Conservation (phyloP, 768 basidiomycete species). For the Tylopilus rubrobrunneus region DNA sequence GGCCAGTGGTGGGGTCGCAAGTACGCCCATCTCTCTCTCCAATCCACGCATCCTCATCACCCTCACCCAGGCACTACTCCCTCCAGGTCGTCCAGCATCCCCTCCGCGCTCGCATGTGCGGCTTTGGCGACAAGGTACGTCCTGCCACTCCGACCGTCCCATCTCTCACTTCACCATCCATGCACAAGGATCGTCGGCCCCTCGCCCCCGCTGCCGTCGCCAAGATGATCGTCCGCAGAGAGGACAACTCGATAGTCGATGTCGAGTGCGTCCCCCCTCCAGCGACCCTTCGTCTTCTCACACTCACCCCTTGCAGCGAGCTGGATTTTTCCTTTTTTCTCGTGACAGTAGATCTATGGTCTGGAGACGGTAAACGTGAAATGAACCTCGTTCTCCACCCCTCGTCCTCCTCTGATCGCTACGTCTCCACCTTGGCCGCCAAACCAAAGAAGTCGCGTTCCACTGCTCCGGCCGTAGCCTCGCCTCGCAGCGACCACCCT, state of each 20-base stretch:
- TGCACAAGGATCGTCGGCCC: slow-evolving; percentile 78
- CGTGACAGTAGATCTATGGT: slow-evolving; percentile 92
- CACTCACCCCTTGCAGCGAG: slow-evolving; percentile 46
- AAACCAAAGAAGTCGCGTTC: slow-evolving; percentile 35
- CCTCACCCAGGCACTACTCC: slow-evolving; percentile 63
- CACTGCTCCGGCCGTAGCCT: slow-evolving; percentile 34
- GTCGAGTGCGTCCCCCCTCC: slow-evolving; percentile 57
- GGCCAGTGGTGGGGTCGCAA: slow-evolving; percentile 64
- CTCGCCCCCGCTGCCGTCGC: slow-evolving; percentile 88
- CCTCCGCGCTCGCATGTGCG: slow-evolving; percentile 89
- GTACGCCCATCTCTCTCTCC: slow-evolving; percentile 34
- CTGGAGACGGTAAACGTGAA: slow-evolving; percentile 73
- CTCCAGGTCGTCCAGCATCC: slow-evolving; percentile 88
- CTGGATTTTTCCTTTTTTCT: slow-evolving; percentile 86
- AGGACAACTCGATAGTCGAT: slow-evolving; percentile 64
- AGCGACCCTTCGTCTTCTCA: background rate
- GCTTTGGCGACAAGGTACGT: slow-evolving; percentile 90
- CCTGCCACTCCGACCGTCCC: slow-evolving; percentile 7
- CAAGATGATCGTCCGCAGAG: slow-evolving; percentile 70
- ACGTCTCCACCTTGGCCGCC: slow-evolving; percentile 42
- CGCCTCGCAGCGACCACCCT: slow-evolving; percentile 34
- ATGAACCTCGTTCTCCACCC: slow-evolving; percentile 90
- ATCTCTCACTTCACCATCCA: slow-evolving; percentile 9
- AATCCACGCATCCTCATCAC: background rate
- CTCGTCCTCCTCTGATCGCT: slow-evolving; percentile 65